Base-by-base conservation (phyloP, 345 rosid species). In the Euclidium syriacum region DNA sequence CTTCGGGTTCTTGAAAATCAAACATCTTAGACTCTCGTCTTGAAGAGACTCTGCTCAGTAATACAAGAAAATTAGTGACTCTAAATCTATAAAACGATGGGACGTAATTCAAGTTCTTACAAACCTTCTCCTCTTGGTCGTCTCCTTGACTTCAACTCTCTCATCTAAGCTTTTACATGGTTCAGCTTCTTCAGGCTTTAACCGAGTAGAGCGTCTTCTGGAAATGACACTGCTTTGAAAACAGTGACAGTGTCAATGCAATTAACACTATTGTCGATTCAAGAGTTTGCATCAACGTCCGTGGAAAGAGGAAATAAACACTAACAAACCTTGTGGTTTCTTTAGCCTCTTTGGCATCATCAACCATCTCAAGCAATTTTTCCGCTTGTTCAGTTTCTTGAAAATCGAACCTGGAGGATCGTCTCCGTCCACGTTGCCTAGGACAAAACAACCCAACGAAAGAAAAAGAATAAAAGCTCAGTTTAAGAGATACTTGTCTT, bases 271-370 rank as follows among this genome's bases (percentile, higher is more conserved):
- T 52, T 52, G 11, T 52, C 49, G 19, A 34, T 44, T 35, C 25
- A 25, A n/a, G 18, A 34, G 11, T 25, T 62, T 54, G 63, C 36
- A 34, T 16, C 55, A 24, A 46, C 25, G n/a, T 42, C 12, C 3
- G 54, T 22, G 26, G 57, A 35, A 53, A 38, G 40, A 32, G 18
- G 33, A 18, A 1, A 29, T 20, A 23, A 20, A 46, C 24, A 44
- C 38, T 38, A 44, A 55, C 64, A 52, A 51, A 85, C 91, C 91
- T 78, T 51, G 61, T 67, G 15, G 39, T 57, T 9, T 71, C 78
- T 47, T 56, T 57, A 27, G 55, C 64, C 64, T 68, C 79, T 70
- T 64, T 68, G 43, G 64, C 17, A 62, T 41, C 68, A 62, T 36
- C 61, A n/a, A n/a, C n/a, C 6, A 42, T 52, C 53, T 36, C 66